These are phyloP conservation scores for Dendrocalamus sinicus DNA, from an alignment of 176 grass and related monocot species.

Conservation along the genomic window DNA sequence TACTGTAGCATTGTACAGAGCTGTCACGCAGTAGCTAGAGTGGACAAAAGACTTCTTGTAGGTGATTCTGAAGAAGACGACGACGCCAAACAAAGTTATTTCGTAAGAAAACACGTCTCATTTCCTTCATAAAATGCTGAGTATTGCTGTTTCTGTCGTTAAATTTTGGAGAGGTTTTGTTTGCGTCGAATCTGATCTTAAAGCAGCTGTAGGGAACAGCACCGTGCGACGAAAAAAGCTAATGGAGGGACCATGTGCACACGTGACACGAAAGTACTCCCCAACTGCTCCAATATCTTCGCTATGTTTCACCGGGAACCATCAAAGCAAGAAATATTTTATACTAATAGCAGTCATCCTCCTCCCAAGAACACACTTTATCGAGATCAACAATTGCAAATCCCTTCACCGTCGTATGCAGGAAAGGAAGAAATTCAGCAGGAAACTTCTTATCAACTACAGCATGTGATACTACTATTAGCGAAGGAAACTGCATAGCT, in stretches of 20 bases:
- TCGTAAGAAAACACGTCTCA: not conserved
- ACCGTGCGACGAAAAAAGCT: not conserved
- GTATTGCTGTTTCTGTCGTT: too few species aligned
- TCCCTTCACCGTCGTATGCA: not conserved
- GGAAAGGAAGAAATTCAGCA: not conserved
- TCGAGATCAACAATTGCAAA: not conserved
- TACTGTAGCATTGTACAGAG: not conserved
- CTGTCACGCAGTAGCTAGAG: not conserved
- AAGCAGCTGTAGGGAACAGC: not conserved
- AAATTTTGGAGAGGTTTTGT: not conserved
- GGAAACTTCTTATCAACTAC: slow-evolving; percentile 26
- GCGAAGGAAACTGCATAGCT: not conserved
- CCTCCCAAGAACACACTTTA: slow-evolving; percentile 19
- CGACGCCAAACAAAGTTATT: not conserved
- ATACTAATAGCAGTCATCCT: not conserved
- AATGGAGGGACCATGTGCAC: slow-evolving; percentile 15
- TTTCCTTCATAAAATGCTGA: not conserved
- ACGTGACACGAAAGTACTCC: slow-evolving; percentile 44
- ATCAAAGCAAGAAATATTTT: not conserved
- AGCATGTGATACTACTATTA: not conserved
- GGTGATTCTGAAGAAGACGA: not conserved
- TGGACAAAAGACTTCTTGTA: not conserved
- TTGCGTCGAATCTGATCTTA: too few species aligned
- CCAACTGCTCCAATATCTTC: not conserved
- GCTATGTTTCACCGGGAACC: not conserved